Evolutionary conservation across 805 yeast genomes (phyloP).

Genomic region (Metschnikowia similis): DNA sequence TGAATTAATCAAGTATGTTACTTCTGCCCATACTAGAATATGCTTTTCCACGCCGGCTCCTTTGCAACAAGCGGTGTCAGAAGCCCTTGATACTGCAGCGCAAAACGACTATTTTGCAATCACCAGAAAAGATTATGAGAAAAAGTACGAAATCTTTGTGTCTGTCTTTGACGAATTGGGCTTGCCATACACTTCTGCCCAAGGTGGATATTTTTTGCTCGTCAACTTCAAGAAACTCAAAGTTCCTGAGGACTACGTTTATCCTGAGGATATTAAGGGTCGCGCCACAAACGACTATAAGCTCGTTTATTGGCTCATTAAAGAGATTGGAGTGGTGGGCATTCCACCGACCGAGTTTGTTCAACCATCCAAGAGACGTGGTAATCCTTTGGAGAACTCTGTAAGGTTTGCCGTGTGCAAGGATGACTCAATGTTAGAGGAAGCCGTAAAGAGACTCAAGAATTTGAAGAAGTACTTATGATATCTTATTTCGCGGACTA

Average conservation of each 20-base stretch:
- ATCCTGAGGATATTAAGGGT: constrained; percentile 62
- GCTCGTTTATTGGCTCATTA: constrained; percentile 88
- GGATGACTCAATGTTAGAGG: constrained; percentile 73
- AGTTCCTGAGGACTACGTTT: constrained; percentile 67
- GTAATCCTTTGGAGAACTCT: constrained; percentile 73
- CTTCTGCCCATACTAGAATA: constrained; percentile 90
- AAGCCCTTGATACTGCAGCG: constrained; percentile 62
- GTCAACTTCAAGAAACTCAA: constrained; percentile 83
- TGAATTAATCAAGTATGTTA: constrained; percentile 74
- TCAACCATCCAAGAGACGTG: constrained; percentile 54
- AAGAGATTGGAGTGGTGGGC: constrained; percentile 89
- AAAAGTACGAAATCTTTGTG: constrained; percentile 71
- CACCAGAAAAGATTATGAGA: constrained; percentile 63
- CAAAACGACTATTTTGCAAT: constrained; percentile 61
- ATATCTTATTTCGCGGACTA: not conserved
- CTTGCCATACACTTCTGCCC: constrained; percentile 84
- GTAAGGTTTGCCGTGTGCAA: constrained; percentile 95
- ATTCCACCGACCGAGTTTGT: constrained; percentile 98
- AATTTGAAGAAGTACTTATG: constrained; percentile 59
- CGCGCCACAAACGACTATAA: constrained; percentile 79
- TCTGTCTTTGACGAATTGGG: constrained; percentile 80
- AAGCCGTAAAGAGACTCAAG: constrained; percentile 74
- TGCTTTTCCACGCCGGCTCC: constrained; percentile 91
- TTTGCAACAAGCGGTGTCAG: constrained; percentile 85
- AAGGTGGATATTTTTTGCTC: constrained; percentile 89